Base-by-base conservation (phyloP, 2,329 filamentous ascomycete genomes). In the Myrmaecium sp. region DNA sequence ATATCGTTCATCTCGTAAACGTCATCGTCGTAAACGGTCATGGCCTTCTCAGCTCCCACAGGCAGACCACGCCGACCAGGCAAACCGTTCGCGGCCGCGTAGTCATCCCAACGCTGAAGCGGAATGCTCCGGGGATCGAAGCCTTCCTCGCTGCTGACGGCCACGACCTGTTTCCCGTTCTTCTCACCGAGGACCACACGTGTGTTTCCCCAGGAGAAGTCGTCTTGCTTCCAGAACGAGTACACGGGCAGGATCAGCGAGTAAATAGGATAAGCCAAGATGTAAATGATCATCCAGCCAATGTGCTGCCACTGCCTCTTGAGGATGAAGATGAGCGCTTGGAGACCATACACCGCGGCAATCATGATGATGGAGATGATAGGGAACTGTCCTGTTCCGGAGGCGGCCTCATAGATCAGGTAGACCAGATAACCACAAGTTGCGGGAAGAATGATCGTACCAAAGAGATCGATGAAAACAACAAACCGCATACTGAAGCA, bases 161-260 rank as follows among this genome's bases (percentile, higher is more conserved):
- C 83, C 28, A 98, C 66, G n/a, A 94, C 62, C 46, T 92, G 73
- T 59, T 92, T 93, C 47, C 69, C 69, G 35, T 84, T 86, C 52
- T 86, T 82, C 52, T 98, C 89, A 32, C 83, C 86, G 38, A 95
- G 79, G 39, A 98, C 89, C 37, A 98, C 73, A 68, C 89, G 83
- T 1, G 89, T 98, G 58, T 89, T 95, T 65, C 89, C 89, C 89
- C 89, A 98, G 2, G 75, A 75, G 64, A 98, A 98, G 57, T 98
- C 86, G 55, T 98, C 89, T 53, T 94, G 84, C 56, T 94, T 92
- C 89, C 89, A 98, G 74, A 98, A 98, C 1, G 86, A 93, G 60
- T 95, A 98, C 36, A 98, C 59, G 1, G 89, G 89, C 8, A 98
- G 67, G 35, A 91, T 49, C 42, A 98, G 80, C 4, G 77, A 89